phyloP scores from a whole-genome alignment of 2,329 filamentous ascomycete genomes.

The Phoma sp. region DNA sequence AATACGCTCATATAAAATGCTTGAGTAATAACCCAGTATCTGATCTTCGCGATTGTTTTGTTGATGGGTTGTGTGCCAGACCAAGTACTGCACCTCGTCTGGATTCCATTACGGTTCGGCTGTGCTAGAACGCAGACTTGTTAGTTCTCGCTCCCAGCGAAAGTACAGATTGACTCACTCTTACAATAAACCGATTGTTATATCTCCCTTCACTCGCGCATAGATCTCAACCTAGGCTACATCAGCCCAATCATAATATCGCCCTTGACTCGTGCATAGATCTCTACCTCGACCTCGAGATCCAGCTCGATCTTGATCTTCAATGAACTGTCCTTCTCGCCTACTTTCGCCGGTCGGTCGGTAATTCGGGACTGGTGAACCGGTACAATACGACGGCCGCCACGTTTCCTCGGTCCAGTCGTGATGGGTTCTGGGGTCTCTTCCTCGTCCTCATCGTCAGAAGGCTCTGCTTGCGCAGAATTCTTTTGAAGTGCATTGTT shows the following conservation, averaged over 20 bases:
- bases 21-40: too few relatives aligned
- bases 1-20: too few relatives aligned
- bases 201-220: slow-evolving; percentile 43
- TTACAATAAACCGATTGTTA: slow-evolving; percentile 49
- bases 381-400: slow-evolving; percentile 32
- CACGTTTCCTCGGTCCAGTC: not conserved
- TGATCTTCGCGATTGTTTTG: too few relatives aligned
- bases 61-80: too few relatives aligned
- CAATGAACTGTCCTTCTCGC: slow-evolving; percentile 47
- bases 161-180: not conserved
- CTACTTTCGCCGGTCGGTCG: slow-evolving; percentile 45
- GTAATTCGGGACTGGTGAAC: slow-evolving; percentile 50
- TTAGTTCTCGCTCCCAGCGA: too few relatives aligned
- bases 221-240: slow-evolving; percentile 51
- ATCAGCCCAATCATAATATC: slow-evolving; percentile 42
- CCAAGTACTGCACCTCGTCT: too few relatives aligned
- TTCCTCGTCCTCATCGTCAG: too few relatives aligned
- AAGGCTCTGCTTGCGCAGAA: too few relatives aligned
- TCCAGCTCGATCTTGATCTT: slow-evolving; percentile 54
- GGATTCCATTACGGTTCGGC: too few relatives aligned
- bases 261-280: slow-evolving; percentile 42
- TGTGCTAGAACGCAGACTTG: too few relatives aligned
- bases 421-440: too few relatives aligned
- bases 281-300: slow-evolving; percentile 43
- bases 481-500: too few relatives aligned